phyloP scores from a whole-genome alignment of 2,329 filamentous ascomycete genomes.

The Microsporum canis region DNA sequence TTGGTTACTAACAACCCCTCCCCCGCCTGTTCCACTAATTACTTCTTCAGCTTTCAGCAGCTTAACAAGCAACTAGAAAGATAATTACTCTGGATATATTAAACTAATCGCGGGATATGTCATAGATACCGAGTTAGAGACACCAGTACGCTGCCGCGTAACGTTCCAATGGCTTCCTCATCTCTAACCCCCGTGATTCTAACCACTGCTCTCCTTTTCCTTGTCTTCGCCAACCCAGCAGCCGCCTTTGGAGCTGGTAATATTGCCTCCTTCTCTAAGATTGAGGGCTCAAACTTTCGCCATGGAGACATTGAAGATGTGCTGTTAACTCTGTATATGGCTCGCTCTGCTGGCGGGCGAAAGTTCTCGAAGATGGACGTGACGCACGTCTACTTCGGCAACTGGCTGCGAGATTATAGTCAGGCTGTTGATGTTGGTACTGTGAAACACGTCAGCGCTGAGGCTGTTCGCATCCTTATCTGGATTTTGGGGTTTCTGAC shows the following conservation, averaged over 20 bases:
- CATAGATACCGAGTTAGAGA: background rate
- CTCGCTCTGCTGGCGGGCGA: conserved; percentile 54
- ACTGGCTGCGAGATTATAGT: conserved; percentile 89
- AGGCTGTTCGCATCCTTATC: conserved; percentile 79
- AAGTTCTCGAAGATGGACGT: conserved; percentile 84
- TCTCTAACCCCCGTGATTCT: conserved; percentile 26
- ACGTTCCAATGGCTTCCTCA: background rate
- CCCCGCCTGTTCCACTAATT: background rate
- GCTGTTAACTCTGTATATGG: conserved; percentile 60
- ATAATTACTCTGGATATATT: background rate
- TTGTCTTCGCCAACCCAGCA: conserved; percentile 56
- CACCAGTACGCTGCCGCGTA: background rate
- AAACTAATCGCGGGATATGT: background rate
- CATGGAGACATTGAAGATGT: conserved; percentile 91
- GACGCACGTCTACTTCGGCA: conserved; percentile 87
- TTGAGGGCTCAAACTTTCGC: conserved; percentile 79
- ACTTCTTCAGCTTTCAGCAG: background rate
- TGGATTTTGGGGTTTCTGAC: conserved; percentile 84
- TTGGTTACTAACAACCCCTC: background rate
- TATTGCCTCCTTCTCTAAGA: conserved; percentile 66
- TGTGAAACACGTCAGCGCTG: conserved; percentile 78
- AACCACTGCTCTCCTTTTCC: conserved; percentile 43
- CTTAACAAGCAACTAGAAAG: background rate
- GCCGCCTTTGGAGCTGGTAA: conserved; percentile 81
- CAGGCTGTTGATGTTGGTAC: conserved; percentile 90